Base-by-base conservation (phyloP, 2,329 filamentous ascomycete genomes). In the Sclerotinia nivalis region DNA sequence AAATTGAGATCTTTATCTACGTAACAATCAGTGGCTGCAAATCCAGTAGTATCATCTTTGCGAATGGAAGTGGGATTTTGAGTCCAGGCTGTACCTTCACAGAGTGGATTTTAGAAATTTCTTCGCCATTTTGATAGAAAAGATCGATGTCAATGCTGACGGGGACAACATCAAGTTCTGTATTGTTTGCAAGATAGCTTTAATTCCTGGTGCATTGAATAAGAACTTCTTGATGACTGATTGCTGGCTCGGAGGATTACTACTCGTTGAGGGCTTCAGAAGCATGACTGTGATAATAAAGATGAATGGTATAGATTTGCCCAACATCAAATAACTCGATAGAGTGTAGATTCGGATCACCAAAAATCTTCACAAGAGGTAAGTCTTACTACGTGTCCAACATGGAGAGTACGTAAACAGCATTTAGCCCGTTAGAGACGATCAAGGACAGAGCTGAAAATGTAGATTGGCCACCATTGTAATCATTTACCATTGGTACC, bases 1-100 rank as follows among this genome's bases (percentile, higher is more conserved):
- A 25, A 50, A 52, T 64, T 50, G 18, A 31, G 47, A 34, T 52
- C 61, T 34, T 50, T 64, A 15, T 64, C 45, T n/a, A 64, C 47
- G 25, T 37, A 64, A 18, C 28, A 64, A 20, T 20, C 60, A 22
- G 43, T 52, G 7, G 40, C n/a, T 22, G 45, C 31, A 47, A 47
- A 64, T 4, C 61, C 61, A 25, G 25, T 13, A 15, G 8, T 2
- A 2, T 49, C 61, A 18, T 64, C 31, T 25, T 37, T n/a, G 4
- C 20, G 31, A 20, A 64, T 52, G 20, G 52, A 8, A 22, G 34
- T 49, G 13, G 5, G n/a, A 18, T 64, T 28, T 64, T 52, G 61
- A 50, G 20, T n/a, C 47, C 47, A 64, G 34, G 47, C 47, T 50
- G n/a, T 28, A 9, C 47, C 47, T 64, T 37, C 20, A 47, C 2